Percentiles rank a stretch among this genome's conserved stretches.
These are phyloP conservation scores for Diaporthe vexans DNA, from an alignment of 2,329 filamentous ascomycete genomes.

Conservation along the genomic window DNA sequence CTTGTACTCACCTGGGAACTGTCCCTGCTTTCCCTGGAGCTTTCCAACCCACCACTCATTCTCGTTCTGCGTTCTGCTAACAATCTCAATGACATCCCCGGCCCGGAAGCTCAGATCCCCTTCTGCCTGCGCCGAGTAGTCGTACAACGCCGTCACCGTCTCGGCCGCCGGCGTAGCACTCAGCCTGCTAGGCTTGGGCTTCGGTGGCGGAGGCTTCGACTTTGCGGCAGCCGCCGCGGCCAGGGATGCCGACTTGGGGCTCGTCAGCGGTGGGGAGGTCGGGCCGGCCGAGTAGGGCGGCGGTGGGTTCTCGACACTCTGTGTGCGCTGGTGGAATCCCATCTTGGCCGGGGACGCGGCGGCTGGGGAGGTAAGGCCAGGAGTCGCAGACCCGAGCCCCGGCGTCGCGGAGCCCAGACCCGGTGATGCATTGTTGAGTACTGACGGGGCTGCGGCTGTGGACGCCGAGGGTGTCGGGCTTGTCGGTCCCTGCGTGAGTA, in stretches of 20 bases:
- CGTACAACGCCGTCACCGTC: constrained; percentile 91
- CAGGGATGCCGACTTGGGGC: constrained; percentile 51
- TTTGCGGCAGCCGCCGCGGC: constrained; percentile 66
- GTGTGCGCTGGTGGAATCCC: constrained; percentile 51
- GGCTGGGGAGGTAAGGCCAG: constrained; percentile 22
- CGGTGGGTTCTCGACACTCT: constrained; percentile 71
- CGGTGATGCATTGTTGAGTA: constrained; percentile 18
- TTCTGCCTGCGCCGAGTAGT: constrained; percentile 95
- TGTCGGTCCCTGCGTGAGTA: constrained; percentile 65
- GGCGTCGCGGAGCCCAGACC: constrained; percentile 14
- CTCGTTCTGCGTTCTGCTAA: constrained; percentile 85
- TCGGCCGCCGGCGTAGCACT: constrained; percentile 76
- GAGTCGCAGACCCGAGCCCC: constrained; percentile 28
- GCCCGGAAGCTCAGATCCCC: constrained; percentile 92
- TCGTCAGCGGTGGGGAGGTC: constrained; percentile 48
- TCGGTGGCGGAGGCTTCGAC: constrained; percentile 79
- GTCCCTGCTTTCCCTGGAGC: constrained; percentile 83
- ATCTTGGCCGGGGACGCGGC: constrained; percentile 44
- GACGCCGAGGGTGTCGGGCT: constrained; percentile 36
- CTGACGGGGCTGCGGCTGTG: constrained; percentile 17
- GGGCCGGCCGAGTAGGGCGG: constrained; percentile 76
- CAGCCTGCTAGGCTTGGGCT: constrained; percentile 84
- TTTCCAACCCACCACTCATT: constrained; percentile 98
- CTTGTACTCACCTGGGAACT: constrained; percentile 87
- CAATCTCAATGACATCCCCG: constrained; percentile 91